Conservation (phyloP, 768 basidiomycete species). For the Trametes cubensis region DNA sequence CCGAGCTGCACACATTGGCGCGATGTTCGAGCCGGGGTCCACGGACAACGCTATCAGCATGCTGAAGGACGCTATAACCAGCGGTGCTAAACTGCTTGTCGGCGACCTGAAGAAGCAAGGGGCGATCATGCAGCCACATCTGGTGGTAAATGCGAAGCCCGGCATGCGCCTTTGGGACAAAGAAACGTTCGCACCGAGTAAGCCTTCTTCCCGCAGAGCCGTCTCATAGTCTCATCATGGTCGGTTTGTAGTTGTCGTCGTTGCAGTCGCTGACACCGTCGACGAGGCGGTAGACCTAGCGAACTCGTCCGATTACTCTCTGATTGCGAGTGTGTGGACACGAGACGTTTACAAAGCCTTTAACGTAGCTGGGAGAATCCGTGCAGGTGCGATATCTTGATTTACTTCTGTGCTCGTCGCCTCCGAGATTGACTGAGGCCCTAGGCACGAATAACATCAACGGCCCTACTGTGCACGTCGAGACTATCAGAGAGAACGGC, state of each 20-base stretch:
- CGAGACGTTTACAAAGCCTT: slow-evolving; percentile 46
- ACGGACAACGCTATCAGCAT: slow-evolving; percentile 49
- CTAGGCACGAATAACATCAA: slow-evolving; percentile 59
- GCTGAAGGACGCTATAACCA: slow-evolving; percentile 46
- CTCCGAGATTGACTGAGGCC: not conserved
- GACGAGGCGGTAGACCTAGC: slow-evolving; percentile 62
- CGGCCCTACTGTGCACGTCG: slow-evolving; percentile 52
- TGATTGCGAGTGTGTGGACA: slow-evolving; percentile 57
- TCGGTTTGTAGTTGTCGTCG: slow-evolving; percentile 41
- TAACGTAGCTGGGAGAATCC: slow-evolving; percentile 50
- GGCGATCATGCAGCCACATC: slow-evolving; percentile 53
- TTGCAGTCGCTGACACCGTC: slow-evolving; percentile 48
- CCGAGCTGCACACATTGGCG: slow-evolving; percentile 35
- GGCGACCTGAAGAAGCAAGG: slow-evolving; percentile 47
- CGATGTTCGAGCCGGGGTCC: slow-evolving; percentile 47
- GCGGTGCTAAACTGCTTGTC: slow-evolving; percentile 48
- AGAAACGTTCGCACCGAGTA: slow-evolving; percentile 67
- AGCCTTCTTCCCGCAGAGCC: not conserved
- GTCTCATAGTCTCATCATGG: not conserved
- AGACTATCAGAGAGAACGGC: slow-evolving; percentile 40
- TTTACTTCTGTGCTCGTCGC: not conserved
- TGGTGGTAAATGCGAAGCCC: slow-evolving; percentile 48
- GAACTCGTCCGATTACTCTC: slow-evolving; percentile 55
- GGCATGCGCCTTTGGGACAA: slow-evolving; percentile 56
- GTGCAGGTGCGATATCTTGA: slow-evolving; percentile 40